Evolutionary conservation across 2,329 filamentous ascomycete species (phyloP), one percentile per base, ranked within the genome.

Genomic region (Colletotrichum sp.): DNA sequence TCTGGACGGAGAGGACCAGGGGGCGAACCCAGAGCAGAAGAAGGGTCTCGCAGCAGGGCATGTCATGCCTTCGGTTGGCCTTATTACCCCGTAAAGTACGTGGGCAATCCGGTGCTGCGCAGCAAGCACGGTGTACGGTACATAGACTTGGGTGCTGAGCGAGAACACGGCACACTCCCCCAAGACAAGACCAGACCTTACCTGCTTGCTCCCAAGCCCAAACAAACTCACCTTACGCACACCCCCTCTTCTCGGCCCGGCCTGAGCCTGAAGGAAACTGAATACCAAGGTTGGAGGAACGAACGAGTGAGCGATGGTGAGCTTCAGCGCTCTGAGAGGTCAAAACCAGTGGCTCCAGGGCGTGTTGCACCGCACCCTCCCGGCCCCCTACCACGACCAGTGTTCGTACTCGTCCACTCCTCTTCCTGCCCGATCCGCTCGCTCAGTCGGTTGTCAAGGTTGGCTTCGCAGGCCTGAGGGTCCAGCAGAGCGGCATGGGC

Each of bases 351-450:
- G 44, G 44, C 10, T 52, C 44, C 44, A 52, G 44, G 44, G n/a
- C 44, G 44, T 52, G 44, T 52, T 52, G 36, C 36, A 44, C 34
- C 32, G 24, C 64, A 66, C 39, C 64, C 64, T 66, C 60, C n/a
- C 59, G 44, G n/a, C n/a, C 28, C 59, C 28, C 59, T 59, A 21
- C 21, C 7, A 26, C 59, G 59, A 30, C 12, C 28, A n/a, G 28
- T 34, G 15, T 8, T 32, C 32, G 28, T 55, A 30, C 62, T 36
- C 36, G n/a, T 26, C 30, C 59, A 24, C 39, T 60, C 21, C 21
- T 68, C 55, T 68, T 72, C 57, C 63, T 75, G 62, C 73, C 72
- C 73, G 69, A 75, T 57, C 63, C 49, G 49, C 26, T 62, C 28
- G 28, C 59, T 62, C 28, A 62, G 30, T 62, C 16, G 57, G n/a